A percentile compares a stretch with the other conserved stretches of the same genome.
phyloP scores from a whole-genome alignment of 2,329 filamentous ascomycete genomes.

The Plenodomus biglobosus region DNA sequence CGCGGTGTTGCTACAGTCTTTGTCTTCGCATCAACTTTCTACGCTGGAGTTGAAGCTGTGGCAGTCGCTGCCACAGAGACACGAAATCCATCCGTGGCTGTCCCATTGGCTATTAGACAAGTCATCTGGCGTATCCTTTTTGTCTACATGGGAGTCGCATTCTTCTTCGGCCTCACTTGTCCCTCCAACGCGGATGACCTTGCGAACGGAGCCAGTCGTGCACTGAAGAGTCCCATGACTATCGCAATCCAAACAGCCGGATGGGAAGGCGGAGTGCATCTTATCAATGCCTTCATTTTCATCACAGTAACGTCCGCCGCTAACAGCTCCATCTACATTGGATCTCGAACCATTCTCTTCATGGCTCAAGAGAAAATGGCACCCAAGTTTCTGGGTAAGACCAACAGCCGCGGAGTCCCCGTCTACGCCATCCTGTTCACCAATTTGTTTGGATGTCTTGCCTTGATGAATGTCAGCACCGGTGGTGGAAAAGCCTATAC shows the following conservation, averaged over 20 bases:
- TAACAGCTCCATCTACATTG: conserved; percentile 77
- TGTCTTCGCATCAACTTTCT: conserved; percentile 48
- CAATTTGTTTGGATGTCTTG: conserved; percentile 69
- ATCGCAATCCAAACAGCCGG: conserved; percentile 67
- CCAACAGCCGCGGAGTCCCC: conserved; percentile 63
- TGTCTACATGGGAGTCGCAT: conserved; percentile 49
- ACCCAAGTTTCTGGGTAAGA: conserved; percentile 68
- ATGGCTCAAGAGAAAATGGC: conserved; percentile 75
- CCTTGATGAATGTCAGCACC: conserved; percentile 73
- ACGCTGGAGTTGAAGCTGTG: conserved; percentile 42
- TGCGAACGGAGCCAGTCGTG: conserved; percentile 62
- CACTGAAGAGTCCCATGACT: conserved; percentile 59
- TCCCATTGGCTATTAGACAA: conserved; percentile 51
- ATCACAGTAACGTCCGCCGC: conserved; percentile 62
- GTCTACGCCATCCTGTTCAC: conserved; percentile 66
- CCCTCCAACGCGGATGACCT: conserved; percentile 67
- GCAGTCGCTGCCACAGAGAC: conserved; percentile 43
- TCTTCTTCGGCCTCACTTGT: conserved; percentile 64
- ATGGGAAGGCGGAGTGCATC: conserved; percentile 70
- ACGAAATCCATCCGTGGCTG: conserved; percentile 49
- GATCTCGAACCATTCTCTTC: conserved; percentile 71
- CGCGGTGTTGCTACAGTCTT: conserved; percentile 48
- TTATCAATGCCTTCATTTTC: conserved; percentile 68
- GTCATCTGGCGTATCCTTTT: conserved; percentile 49
- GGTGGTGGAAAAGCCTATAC: conserved; percentile 65